Evolutionary conservation across 2,329 filamentous ascomycete species (phyloP).

Genomic region (Calonectria hongkongensis): DNA sequence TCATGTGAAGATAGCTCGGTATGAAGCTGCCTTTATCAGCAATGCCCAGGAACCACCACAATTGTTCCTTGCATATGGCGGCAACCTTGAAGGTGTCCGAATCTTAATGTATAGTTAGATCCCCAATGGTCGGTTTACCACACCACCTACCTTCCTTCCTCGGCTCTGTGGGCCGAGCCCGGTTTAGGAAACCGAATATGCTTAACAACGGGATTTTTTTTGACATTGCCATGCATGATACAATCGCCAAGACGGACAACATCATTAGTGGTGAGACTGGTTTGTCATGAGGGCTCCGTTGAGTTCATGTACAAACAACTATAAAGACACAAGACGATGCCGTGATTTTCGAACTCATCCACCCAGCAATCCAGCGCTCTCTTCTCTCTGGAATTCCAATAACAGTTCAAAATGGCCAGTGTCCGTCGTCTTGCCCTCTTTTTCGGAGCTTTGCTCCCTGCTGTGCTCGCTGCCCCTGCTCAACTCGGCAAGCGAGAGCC

Average conservation of each 20-base stretch:
- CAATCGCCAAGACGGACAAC: constrained; percentile 39
- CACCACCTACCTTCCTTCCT: constrained; percentile 52
- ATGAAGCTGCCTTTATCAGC: constrained; percentile 22
- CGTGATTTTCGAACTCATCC: not conserved
- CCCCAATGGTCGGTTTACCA: not conserved
- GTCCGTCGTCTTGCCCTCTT: constrained; percentile 56
- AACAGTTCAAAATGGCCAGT: constrained; percentile 53
- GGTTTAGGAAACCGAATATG: constrained; percentile 51
- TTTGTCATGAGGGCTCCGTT: constrained; percentile 1
- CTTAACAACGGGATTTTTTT: constrained; percentile 33
- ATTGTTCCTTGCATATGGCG: constrained; percentile 29
- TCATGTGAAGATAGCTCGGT: not conserved
- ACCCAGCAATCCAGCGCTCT: constrained; percentile 17
- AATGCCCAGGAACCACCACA: constrained; percentile 23
- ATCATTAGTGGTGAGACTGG: not conserved
- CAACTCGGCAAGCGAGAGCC: constrained; percentile 9
- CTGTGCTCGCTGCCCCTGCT: constrained; percentile 56
- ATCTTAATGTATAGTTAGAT: constrained; percentile 16
- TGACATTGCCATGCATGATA: constrained; percentile 44
- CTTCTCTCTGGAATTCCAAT: not conserved
- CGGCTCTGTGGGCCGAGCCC: constrained; percentile 46
- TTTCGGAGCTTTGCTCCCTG: constrained; percentile 59
- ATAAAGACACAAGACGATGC: constrained; percentile 6
- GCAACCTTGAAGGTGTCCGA: constrained; percentile 18
- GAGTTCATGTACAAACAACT: not conserved